These are phyloP conservation scores for Gaeumannomyces sp. DNA, from an alignment of 2,329 filamentous ascomycete genomes.

Conservation along the genomic window DNA sequence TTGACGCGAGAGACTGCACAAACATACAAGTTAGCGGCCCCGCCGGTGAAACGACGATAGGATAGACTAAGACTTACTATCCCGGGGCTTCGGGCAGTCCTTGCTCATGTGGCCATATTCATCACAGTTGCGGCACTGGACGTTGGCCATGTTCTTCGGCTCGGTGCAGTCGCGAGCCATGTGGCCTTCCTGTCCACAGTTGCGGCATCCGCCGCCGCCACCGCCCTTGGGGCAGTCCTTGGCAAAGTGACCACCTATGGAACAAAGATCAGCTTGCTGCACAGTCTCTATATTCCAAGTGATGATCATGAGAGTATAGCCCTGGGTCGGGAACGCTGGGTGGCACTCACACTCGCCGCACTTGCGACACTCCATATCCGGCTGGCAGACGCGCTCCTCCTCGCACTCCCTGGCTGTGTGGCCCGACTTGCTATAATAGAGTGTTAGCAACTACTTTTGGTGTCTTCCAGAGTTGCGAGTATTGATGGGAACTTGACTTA, in stretches of 20 bases:
- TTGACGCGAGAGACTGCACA: slow-evolving; percentile 43
- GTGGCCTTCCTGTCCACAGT: slow-evolving; percentile 60
- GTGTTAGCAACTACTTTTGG: background rate
- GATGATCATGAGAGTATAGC: background rate
- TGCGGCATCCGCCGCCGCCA: slow-evolving; percentile 50
- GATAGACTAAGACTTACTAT: slow-evolving; percentile 35
- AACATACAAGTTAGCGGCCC: slow-evolving; percentile 17
- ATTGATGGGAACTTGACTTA: slow-evolving; percentile 19
- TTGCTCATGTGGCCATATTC: slow-evolving; percentile 40
- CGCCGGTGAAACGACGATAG: background rate
- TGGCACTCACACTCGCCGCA: slow-evolving; percentile 50
- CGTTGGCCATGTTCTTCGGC: slow-evolving; percentile 40
- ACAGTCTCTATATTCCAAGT: background rate
- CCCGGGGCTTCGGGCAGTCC: slow-evolving; percentile 49
- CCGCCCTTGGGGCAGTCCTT: slow-evolving; percentile 58
- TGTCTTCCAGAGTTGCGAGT: background rate
- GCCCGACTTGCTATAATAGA: slow-evolving; percentile 35
- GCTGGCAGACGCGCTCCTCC: slow-evolving; percentile 52
- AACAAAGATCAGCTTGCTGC: slow-evolving; percentile 5
- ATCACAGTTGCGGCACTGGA: slow-evolving; percentile 55
- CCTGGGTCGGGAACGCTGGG: background rate
- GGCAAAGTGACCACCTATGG: slow-evolving; percentile 52
- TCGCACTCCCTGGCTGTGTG: slow-evolving; percentile 46
- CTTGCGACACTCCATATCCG: slow-evolving; percentile 59
- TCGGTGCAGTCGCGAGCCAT: slow-evolving; percentile 54